Conservation (phyloP, 495 filamentous ascomycete genomes). For the Hapsidospora chrysogenum region DNA sequence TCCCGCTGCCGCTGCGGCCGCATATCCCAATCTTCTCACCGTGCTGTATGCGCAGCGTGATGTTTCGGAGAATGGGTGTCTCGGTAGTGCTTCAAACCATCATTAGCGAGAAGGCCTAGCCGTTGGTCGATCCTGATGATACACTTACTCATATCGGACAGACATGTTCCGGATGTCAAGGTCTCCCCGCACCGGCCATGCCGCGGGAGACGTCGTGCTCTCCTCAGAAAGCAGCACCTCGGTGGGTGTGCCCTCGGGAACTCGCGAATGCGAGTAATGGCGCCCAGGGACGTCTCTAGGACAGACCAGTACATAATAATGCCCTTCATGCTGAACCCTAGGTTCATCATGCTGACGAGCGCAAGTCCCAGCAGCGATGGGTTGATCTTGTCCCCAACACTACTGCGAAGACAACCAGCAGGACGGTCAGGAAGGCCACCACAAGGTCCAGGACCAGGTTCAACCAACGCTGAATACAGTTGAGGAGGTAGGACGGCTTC, state of each 20-base stretch:
- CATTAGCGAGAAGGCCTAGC: background rate
- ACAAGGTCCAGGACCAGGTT: constrained; percentile 28
- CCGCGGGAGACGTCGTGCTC: constrained; percentile 26
- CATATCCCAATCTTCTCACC: constrained; percentile 29
- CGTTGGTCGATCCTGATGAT: background rate
- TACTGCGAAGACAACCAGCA: constrained; percentile 22
- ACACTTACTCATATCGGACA: constrained; percentile 8
- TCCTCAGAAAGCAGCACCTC: constrained; percentile 22
- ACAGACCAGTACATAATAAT: constrained; percentile 21
- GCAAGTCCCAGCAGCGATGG: constrained; percentile 21
- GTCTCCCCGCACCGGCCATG: constrained; percentile 24
- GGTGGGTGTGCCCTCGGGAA: constrained; percentile 29
- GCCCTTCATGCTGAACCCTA: constrained; percentile 14
- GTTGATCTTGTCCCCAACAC: constrained; percentile 12
- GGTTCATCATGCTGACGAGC: constrained; percentile 18
- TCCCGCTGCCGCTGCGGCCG: constrained; percentile 30
- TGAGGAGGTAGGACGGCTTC: constrained; percentile 30
- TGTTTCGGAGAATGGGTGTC: constrained; percentile 3
- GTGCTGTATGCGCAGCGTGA: constrained; percentile 7
- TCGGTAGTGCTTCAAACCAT: background rate
- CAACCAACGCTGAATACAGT: constrained; percentile 38
- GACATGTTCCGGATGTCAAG: constrained; percentile 27
- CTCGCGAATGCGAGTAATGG: constrained; percentile 35
- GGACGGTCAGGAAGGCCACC: constrained; percentile 20
- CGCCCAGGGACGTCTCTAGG: constrained; percentile 25